phyloP scores from a whole-genome alignment of 495 filamentous ascomycete genomes.

The Trichoderma gamsii region DNA sequence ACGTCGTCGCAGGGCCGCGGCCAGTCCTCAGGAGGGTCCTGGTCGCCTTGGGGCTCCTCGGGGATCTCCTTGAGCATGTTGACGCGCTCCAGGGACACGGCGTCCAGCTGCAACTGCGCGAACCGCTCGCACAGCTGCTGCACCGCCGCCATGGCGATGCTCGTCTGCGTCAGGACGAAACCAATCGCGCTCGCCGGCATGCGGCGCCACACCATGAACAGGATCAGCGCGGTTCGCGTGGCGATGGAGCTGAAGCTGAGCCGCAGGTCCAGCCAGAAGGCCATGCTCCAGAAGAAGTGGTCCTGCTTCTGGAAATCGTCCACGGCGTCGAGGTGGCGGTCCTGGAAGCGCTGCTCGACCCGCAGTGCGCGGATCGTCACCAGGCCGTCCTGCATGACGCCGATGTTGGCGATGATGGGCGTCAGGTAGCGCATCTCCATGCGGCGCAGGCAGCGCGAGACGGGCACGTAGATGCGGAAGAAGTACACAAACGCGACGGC shows the following conservation, averaged over 20 bases:
- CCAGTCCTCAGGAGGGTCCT: conserved; percentile 69
- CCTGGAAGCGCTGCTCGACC: conserved; percentile 68
- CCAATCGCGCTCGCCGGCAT: conserved; percentile 68
- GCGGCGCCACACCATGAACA: conserved; percentile 61
- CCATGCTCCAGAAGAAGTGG: conserved; percentile 84
- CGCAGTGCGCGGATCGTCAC: conserved; percentile 73
- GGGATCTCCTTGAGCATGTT: conserved; percentile 71
- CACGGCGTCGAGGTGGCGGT: conserved; percentile 64
- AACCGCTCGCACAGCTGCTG: conserved; percentile 69
- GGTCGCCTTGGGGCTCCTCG: conserved; percentile 59
- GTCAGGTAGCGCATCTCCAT: conserved; percentile 80
- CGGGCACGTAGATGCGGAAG: conserved; percentile 69
- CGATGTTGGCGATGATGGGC: conserved; percentile 80
- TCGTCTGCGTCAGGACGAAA: conserved; percentile 62
- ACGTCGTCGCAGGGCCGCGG: conserved; percentile 63
- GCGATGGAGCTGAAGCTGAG: conserved; percentile 64
- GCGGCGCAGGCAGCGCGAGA: conserved; percentile 72
- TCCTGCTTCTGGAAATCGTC: conserved; percentile 88
- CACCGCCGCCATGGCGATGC: conserved; percentile 60
- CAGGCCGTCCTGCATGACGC: conserved; percentile 68
- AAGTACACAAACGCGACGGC: conserved; percentile 57
- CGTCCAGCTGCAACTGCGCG: conserved; percentile 81
- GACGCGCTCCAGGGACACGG: conserved; percentile 78
- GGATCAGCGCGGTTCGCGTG: conserved; percentile 65
- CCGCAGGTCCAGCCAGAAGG: conserved; percentile 73